Base-by-base conservation (phyloP, 2,329 filamentous ascomycete genomes). In the Colletotrichum coccodes region DNA sequence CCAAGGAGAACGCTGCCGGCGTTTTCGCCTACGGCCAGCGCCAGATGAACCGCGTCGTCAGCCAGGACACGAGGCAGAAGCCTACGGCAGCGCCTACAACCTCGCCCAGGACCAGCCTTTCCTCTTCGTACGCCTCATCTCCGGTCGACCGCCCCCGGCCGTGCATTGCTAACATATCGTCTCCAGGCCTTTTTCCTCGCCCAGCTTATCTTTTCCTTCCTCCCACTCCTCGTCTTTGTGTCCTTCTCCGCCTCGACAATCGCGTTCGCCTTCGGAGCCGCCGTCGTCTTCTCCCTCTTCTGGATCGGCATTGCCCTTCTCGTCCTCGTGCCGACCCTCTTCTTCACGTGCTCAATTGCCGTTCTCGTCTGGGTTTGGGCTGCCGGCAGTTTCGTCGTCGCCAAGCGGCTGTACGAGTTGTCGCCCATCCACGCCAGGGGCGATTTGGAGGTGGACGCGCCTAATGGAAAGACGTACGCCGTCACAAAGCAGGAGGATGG, bases 161-260 rank as follows among this genome's bases (percentile, higher is more conserved):
- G 42, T 44, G 23, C 52, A 52, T 23, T 57, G 50, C 61, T 72
- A 38, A 74, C 64, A 36, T 26, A 53, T 21, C 16, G 47, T 3
- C 32, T 11, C 3, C 71, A 94, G 92, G 88, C 90, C 67, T 93
- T 96, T 77, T 76, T 94, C 65, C 79, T 87, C 52, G 82, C 86
- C 34, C 92, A 95, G 77, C 74, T 91, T 66, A 77, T 89, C 67
- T 85, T 94, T 70, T 90, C 89, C 16, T 86, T 89, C 65, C 78
- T 93, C 16, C 93, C 93, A 1, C 74, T 95, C 67, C 79, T 90
- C 46, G 80, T 94, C 71, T 95, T 96, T 82, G 71, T 86, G 64
- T 81, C 87, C 73, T 94, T 95, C 82, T 84, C 86, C 63, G 73
- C 90, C 46, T 89, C 87, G 44, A 87, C 90, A 68, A 79, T 91